A percentile compares a stretch with the other conserved stretches of the same genome.
Conservation (phyloP, 495 filamentous ascomycete genomes). For the Hypomontagnella monticulosa region DNA sequence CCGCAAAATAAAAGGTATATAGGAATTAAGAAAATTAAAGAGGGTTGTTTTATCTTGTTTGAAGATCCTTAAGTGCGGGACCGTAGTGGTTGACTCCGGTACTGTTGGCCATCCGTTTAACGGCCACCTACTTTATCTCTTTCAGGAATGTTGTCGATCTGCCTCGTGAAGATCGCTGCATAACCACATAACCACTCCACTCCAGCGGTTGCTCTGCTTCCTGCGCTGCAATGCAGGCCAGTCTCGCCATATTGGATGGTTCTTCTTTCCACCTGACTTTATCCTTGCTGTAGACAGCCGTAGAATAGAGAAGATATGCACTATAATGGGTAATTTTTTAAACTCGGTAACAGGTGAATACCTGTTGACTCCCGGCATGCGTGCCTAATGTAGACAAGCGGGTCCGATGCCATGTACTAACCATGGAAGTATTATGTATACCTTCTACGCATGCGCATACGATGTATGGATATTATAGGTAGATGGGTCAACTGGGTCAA, state of each 20-base stretch:
- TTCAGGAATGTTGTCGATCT: constrained; percentile 37
- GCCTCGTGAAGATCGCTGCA: constrained; percentile 39
- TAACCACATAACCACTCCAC: constrained; percentile 34
- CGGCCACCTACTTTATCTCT: constrained; percentile 39
- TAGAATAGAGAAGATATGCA: constrained; percentile 1
- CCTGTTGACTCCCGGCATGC: constrained; percentile 10
- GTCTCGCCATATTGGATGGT: background rate
- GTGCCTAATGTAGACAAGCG: constrained; percentile 9
- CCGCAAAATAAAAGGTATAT: background rate
- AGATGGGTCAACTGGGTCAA: too few relatives aligned
- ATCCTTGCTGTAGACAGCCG: constrained; percentile 25
- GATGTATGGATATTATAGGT: constrained; percentile 7
- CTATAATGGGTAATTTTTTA: background rate
- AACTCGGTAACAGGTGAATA: constrained; percentile 6
- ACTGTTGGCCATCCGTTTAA: constrained; percentile 30
- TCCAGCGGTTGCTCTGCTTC: constrained; percentile 18
- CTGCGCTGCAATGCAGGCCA: background rate
- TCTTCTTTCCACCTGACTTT: constrained; percentile 4
- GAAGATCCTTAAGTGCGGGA: constrained; percentile 13
- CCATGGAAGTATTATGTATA: background rate
- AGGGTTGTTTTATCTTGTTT: constrained; percentile 33
- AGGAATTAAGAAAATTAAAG: constrained; percentile 4
- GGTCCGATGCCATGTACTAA: too few relatives aligned
- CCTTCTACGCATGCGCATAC: constrained; percentile 2
- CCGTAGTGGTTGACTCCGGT: constrained; percentile 2